phyloP scores from a whole-genome alignment of 108 stramenopile genomes.

The Cyclotella choctawhatcheeana region DNA sequence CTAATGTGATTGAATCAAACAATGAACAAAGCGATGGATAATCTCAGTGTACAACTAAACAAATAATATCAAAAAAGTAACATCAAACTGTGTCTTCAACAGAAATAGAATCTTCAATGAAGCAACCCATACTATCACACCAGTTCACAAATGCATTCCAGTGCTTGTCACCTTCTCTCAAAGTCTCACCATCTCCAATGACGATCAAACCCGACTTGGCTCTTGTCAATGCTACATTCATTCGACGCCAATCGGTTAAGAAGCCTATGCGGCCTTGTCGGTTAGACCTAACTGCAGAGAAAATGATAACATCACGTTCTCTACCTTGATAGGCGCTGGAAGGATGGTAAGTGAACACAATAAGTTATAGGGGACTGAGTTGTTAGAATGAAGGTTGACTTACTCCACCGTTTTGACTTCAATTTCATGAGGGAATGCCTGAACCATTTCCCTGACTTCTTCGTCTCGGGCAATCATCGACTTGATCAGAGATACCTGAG shows the following conservation, averaged over 20 bases:
- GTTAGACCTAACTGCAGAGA: conserved; percentile 94
- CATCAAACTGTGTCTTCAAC: neutral
- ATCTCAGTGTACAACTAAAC: neutral
- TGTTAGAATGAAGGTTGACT: neutral
- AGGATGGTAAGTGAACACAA: too few relatives aligned
- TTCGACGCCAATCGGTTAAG: conserved; percentile 92
- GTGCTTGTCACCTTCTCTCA: conserved; percentile 83
- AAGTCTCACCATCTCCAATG: conserved; percentile 90
- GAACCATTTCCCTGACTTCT: conserved; percentile 47
- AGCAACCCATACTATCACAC: conserved; percentile 65
- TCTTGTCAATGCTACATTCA: conserved; percentile 98
- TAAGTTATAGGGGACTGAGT: neutral
- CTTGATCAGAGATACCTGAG: conserved; percentile 92
- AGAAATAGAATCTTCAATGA: conserved; percentile 36
- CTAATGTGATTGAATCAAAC: too few relatives aligned
- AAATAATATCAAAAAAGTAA: neutral
- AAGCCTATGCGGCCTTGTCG: conserved; percentile 94
- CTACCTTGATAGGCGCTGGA: conserved; percentile 88
- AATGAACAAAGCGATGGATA: too few relatives aligned
- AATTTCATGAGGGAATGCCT: conserved; percentile 54
- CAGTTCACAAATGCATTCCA: conserved; percentile 89
- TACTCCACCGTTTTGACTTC: conserved; percentile 92
- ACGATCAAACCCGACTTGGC: conserved; percentile 90
- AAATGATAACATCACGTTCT: conserved; percentile 93
- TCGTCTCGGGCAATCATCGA: conserved; percentile 62